Percentiles rank a stretch among this genome's conserved stretches.
Conservation (phyloP, 2,329 filamentous ascomycete species). For the Fusarium gaditjirri region DNA sequence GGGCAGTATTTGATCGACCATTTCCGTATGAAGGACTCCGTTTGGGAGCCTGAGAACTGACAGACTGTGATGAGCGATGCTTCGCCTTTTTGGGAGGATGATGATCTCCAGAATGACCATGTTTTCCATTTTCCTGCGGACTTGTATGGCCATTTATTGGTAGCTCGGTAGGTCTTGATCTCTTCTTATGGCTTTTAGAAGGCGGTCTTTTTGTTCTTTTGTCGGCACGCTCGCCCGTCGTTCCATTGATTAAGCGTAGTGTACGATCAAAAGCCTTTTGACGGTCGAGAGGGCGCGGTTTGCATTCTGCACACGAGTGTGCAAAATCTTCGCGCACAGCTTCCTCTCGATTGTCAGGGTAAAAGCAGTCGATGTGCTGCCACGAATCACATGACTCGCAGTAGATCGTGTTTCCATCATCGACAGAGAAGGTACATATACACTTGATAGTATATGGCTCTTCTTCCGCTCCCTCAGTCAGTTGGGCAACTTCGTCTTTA, state of each 20-base stretch:
- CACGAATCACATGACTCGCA: conserved; percentile 96
- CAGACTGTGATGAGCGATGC: conserved; percentile 82
- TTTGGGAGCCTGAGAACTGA: conserved; percentile 74
- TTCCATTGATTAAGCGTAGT: conserved; percentile 66
- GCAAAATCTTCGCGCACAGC: conserved; percentile 76
- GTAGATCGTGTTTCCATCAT: conserved; percentile 97
- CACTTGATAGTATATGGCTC: conserved; percentile 97
- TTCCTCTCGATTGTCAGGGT: conserved; percentile 77
- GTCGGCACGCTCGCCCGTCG: conserved; percentile 65
- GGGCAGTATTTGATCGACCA: conserved; percentile 65
- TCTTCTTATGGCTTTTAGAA: conserved; percentile 89
- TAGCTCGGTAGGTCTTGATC: conserved; percentile 75
- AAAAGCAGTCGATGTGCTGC: conserved; percentile 99
- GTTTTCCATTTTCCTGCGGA: conserved; percentile 65
- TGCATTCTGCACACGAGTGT: conserved; percentile 91
- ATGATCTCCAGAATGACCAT: conserved; percentile 57
- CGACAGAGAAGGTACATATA: conserved; percentile 92
- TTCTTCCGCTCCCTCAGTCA: conserved; percentile 70
- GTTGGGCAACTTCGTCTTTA: conserved; percentile 55
- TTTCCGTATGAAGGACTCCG: conserved; percentile 74
- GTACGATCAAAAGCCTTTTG: conserved; percentile 78
- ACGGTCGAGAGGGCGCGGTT: conserved; percentile 78
- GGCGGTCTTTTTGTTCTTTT: conserved; percentile 79
- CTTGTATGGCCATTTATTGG: conserved; percentile 74
- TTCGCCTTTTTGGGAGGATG: conserved; percentile 80